These are phyloP conservation scores for Candida tibetensis DNA, from an alignment of 805 yeast genomes.

Conservation along the genomic window DNA sequence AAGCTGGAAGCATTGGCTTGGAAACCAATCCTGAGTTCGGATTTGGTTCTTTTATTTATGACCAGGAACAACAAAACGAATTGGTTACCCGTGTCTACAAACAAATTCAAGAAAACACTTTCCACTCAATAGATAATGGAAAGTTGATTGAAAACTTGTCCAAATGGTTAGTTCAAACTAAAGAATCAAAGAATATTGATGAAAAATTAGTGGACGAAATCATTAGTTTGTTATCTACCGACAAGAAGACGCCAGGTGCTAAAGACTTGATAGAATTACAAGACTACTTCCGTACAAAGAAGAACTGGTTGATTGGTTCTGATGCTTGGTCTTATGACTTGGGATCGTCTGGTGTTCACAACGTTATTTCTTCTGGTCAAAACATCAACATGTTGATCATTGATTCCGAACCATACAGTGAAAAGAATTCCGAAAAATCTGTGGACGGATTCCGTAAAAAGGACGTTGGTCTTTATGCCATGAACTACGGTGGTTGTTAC, in stretches of 20 bases:
- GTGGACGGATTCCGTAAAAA: constrained; percentile 65
- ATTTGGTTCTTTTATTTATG: constrained; percentile 68
- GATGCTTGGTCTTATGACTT: constrained; percentile 94
- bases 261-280: constrained; percentile 44
- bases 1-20: constrained; percentile 42
- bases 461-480: constrained; percentile 90
- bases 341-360: constrained; percentile 89
- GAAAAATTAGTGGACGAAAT: constrained; percentile 27
- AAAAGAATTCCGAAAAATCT: constrained; percentile 26
- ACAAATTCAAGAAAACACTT: constrained; percentile 45
- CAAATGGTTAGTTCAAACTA: constrained; percentile 63
- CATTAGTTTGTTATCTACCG: constrained; percentile 37
- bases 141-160: constrained; percentile 57
- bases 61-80: constrained; percentile 48
- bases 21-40: constrained; percentile 79
- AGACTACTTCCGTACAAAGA: constrained; percentile 45
- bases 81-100: constrained; percentile 45
- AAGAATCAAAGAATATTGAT: constrained; percentile 30
- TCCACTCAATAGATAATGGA: constrained; percentile 41
- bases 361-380: constrained; percentile 68
- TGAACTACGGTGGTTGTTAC: constrained; percentile 85
- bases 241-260: constrained; percentile 39
- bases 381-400: constrained; percentile 82
- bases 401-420: constrained; percentile 72
- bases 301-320: constrained; percentile 87